These are phyloP conservation scores for Plectranthus barbatus DNA, from an alignment of 257 asterid genomes.

Conservation along the genomic window DNA sequence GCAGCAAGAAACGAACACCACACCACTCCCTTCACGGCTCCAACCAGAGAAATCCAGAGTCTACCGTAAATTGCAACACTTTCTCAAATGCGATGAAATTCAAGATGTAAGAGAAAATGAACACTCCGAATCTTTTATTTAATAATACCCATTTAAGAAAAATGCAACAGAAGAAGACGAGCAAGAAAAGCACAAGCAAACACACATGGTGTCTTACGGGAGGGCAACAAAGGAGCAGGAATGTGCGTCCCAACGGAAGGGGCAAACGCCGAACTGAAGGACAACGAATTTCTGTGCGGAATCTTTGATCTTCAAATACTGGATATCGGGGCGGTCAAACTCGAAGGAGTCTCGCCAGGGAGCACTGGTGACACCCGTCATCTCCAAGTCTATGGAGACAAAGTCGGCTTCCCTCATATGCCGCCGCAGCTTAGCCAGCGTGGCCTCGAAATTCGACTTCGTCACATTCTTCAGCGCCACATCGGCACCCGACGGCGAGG, in stretches of 20 bases:
- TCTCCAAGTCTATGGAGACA: constrained; percentile 88
- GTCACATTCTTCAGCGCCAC: constrained; percentile 78
- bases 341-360: constrained; percentile 86
- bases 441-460: constrained; percentile 61
- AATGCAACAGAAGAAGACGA: background rate
- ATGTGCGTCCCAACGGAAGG: constrained; percentile 71
- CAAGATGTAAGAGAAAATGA: background rate
- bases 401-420: constrained; percentile 73
- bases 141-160: background rate
- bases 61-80: background rate
- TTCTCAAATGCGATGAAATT: background rate
- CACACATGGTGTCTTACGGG: constrained; percentile 50
- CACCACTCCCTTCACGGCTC: background rate
- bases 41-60: background rate
- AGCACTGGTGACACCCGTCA: constrained; percentile 89
- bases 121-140: background rate
- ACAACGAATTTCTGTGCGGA: constrained; percentile 95
- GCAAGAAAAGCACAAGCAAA: background rate
- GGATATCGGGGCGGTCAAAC: constrained; percentile 70
- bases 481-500: constrained; percentile 30
- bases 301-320: constrained; percentile 78
- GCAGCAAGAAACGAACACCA: too few species aligned
- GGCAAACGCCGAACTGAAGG: constrained; percentile 95
- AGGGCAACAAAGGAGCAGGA: constrained; percentile 56
- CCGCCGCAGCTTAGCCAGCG: constrained; percentile 57